Evolutionary conservation across 768 basidiomycete genomes (phyloP), one percentile per base, ranked within the genome.

Genomic region (Tylopilus intermedius): DNA sequence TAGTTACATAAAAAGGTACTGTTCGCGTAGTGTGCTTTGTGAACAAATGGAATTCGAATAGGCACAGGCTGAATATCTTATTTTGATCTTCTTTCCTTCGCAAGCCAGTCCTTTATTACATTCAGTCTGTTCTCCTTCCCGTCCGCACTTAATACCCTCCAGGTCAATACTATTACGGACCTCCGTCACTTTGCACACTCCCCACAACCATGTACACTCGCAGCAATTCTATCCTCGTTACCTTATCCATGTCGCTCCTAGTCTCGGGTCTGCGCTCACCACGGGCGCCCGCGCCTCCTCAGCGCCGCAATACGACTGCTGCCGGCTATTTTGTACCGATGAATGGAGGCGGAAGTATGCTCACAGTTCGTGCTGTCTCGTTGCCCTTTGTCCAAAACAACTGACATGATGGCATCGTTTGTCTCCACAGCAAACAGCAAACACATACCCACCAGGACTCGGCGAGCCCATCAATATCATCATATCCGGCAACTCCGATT

Each of bases 391-490:
- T 26, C 33, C 9, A 53, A 10, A 53, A 8, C 21, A 2, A 4
- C 21, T 41, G 26, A 48, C 40, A 22, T 39, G 21, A 47, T 30
- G 32, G 37, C 46, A 52, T 41, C 45, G 4, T n/a, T 50, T 49
- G 27, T 56, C 49, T 26, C 49, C 59, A 7, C 56, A 87, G 83
- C 58, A 76, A 68, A 76, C 81, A 7, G 73, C 72, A 10, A 58
- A 65, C 15, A 90, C 89, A 8, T 83, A 72, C 61, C 88, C 88
- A 2, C 64, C 73, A 42, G 90, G 87, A 7, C 82, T 87, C 45
- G 90, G 90, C 33, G 94, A 95, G 71, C 93, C 93, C 5, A 68
- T 95, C 41, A 96, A 96, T 61, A 74, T 77, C 49, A 88, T 96
- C 61, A 71, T 96, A 21, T 84, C 88, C 22, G 87, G 78, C 8